A percentile compares a stretch with the other conserved stretches of the same genome.
Conservation (phyloP, 2,329 filamentous ascomycete genomes). For the Capronia coronata region DNA sequence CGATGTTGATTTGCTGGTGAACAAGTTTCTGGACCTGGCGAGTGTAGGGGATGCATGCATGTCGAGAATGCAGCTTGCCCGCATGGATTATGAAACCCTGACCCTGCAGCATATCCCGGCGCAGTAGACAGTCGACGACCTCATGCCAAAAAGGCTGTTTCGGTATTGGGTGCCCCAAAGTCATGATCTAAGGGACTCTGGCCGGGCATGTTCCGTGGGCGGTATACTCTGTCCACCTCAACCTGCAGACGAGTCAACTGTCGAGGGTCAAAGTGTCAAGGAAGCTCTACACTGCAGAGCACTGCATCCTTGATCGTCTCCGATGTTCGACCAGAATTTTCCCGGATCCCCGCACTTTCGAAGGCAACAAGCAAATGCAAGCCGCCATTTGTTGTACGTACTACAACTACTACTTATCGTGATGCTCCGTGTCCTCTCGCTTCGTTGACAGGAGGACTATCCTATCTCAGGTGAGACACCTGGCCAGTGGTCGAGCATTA, state of each 20-base stretch:
- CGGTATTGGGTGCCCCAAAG: neutral
- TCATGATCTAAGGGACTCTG: neutral
- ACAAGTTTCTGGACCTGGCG: neutral
- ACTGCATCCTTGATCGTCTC: no score
- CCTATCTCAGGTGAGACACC: no score
- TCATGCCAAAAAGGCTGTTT: neutral
- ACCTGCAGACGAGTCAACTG: no score
- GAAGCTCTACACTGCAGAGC: no score
- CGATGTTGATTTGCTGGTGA: neutral
- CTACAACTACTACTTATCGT: no score
- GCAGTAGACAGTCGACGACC: neutral
- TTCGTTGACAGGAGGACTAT: no score
- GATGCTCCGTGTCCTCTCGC: no score
- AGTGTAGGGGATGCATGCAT: constrained; percentile 3
- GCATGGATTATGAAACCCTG: constrained; percentile 5
- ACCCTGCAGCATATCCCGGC: neutral
- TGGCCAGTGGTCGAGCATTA: no score
- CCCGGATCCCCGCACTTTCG: neutral
- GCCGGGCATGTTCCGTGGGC: no score
- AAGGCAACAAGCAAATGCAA: neutral
- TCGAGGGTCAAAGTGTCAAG: no score
- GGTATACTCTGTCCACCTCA: no score
- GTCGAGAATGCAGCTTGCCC: constrained; percentile 5
- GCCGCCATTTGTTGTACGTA: neutral
- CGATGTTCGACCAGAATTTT: no score